Evolutionary conservation across 257 asterid genomes (phyloP).

Genomic region (Gentiana macrophylla): DNA sequence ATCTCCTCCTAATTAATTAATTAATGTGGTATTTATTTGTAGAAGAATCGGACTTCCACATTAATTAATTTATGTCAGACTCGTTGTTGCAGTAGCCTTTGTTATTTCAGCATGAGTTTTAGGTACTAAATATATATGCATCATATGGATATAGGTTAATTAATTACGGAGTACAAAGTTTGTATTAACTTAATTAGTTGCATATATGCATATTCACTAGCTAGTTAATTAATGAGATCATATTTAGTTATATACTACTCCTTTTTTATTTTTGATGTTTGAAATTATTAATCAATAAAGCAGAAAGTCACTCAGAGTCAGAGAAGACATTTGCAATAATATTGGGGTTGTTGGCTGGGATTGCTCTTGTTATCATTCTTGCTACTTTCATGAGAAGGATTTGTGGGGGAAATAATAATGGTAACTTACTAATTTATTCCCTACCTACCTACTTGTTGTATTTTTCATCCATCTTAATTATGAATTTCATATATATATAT

Average conservation of each 20-base stretch:
- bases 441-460: background rate
- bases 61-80: too few species aligned
- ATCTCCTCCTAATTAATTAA: too few species aligned
- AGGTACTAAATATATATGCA: too few species aligned
- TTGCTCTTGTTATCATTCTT: constrained; percentile 66
- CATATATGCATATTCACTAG: too few species aligned
- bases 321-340: constrained; percentile 89
- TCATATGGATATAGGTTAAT: too few species aligned
- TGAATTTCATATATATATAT: too few species aligned
- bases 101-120: too few species aligned
- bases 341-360: constrained; percentile 74
- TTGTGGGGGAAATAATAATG: constrained; percentile 42
- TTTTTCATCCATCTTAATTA: too few species aligned
- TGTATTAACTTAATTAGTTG: background rate
- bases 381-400: constrained; percentile 65
- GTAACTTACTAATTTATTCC: background rate
- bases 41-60: too few species aligned
- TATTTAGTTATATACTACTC: background rate
- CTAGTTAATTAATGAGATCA: too few species aligned
- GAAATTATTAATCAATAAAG: background rate
- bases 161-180: background rate
- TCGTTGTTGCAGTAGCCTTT: too few species aligned
- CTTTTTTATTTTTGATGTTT: background rate
- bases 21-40: too few species aligned
- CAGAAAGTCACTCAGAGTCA: constrained; percentile 48